Conservation (phyloP, 2,329 filamentous ascomycete species). For the Diaporthe helianthi region DNA sequence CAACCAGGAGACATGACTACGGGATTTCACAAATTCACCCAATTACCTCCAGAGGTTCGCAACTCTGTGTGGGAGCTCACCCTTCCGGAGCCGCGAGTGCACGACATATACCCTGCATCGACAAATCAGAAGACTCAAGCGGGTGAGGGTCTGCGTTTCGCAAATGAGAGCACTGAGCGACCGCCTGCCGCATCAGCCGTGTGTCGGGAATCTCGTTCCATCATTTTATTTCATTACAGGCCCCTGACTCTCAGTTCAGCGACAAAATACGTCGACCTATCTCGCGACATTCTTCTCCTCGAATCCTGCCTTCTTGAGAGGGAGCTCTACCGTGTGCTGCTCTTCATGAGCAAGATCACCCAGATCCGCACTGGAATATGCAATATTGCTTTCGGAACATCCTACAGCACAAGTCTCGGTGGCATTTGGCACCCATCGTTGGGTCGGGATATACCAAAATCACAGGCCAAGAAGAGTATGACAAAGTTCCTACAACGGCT, state of each 20-base stretch:
- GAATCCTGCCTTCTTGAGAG: slow-evolving; percentile 57
- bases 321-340: slow-evolving; percentile 53
- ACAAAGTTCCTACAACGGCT: slow-evolving; percentile 50
- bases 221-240: slow-evolving; percentile 52
- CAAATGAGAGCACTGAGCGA: slow-evolving; percentile 53
- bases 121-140: slow-evolving; percentile 49
- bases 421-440: slow-evolving; percentile 54
- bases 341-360: slow-evolving; percentile 54
- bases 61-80: slow-evolving; percentile 55
- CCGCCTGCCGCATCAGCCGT: slow-evolving; percentile 52
- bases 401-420: slow-evolving; percentile 51
- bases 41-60: slow-evolving; percentile 53
- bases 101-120: slow-evolving; percentile 55
- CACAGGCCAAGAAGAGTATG: slow-evolving; percentile 52
- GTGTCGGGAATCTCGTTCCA: slow-evolving; percentile 52
- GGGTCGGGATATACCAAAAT: slow-evolving; percentile 46
- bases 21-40: slow-evolving; percentile 41
- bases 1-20: slow-evolving; percentile 35
- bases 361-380: slow-evolving; percentile 50
- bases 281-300: slow-evolving; percentile 54
- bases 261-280: slow-evolving; percentile 55
- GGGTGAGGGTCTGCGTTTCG: slow-evolving; percentile 54
- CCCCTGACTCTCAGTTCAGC: slow-evolving; percentile 52
- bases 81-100: slow-evolving; percentile 53
- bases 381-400: slow-evolving; percentile 53